Evolutionary conservation across 2,329 filamentous ascomycete genomes (phyloP).

Genomic region (Tolypocladium tundrense): DNA sequence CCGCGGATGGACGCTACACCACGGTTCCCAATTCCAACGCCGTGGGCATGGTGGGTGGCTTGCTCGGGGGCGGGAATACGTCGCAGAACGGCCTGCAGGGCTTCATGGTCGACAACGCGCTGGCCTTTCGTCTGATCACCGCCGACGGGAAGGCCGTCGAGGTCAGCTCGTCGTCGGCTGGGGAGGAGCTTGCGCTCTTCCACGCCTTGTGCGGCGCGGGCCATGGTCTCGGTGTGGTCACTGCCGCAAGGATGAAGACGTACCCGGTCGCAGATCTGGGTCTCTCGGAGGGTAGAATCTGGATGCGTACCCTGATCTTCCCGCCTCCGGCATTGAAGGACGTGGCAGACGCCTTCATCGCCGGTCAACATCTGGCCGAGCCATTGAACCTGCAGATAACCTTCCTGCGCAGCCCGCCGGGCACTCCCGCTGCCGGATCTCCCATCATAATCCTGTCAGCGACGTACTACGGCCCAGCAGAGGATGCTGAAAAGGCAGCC

Average conservation of each 20-base stretch:
- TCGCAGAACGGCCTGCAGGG: constrained; percentile 18
- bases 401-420: constrained; percentile 18
- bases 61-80: constrained; percentile 17
- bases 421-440: constrained; percentile 14
- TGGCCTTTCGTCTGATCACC: constrained; percentile 17
- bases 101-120: constrained; percentile 20
- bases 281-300: constrained; percentile 18
- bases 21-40: constrained; percentile 14
- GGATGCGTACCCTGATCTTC: constrained; percentile 20
- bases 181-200: constrained; percentile 17
- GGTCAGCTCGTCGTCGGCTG: constrained; percentile 7
- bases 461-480: constrained; percentile 13
- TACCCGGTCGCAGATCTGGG: constrained; percentile 14
- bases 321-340: constrained; percentile 10
- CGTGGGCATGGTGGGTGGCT: constrained; percentile 15
- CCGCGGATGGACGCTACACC: constrained; percentile 19
- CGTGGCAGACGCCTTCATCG: constrained; percentile 12
- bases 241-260: constrained; percentile 12
- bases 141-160: constrained; percentile 7
- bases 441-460: constrained; percentile 16
- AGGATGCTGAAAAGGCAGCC: constrained; percentile 12
- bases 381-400: constrained; percentile 10
- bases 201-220: constrained; percentile 22
- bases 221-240: constrained; percentile 22
- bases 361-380: constrained; percentile 7